Evolutionary conservation across 225 moss, liverwort and hornwort species (phyloP).

Genomic region (Physcomitrium patens): DNA sequence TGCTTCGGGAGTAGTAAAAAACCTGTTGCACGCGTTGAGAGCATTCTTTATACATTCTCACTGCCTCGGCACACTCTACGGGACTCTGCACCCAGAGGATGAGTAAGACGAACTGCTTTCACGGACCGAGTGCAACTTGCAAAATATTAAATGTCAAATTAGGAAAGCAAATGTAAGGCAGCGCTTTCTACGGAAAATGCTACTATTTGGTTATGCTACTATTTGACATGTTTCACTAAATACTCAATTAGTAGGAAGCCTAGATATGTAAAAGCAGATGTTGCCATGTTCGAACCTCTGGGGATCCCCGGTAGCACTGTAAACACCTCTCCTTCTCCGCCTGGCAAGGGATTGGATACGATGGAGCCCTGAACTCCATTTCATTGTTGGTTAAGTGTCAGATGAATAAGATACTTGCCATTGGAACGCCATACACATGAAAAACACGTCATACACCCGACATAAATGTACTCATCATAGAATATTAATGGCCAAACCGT

Average conservation of each 20-base stretch:
- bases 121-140: background rate
- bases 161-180: slow-evolving; percentile 16
- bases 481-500: background rate
- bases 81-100: slow-evolving; percentile 53
- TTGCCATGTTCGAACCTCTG: slow-evolving; percentile 43
- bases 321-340: slow-evolving; percentile 60
- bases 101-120: slow-evolving; percentile 23
- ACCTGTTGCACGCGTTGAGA: slow-evolving; percentile 67
- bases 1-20: slow-evolving; percentile 4
- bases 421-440: too few species aligned
- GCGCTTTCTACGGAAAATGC: background rate
- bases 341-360: slow-evolving; percentile 55
- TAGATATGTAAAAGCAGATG: slow-evolving; percentile 1
- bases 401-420: background rate
- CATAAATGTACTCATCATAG: background rate
- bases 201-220: background rate
- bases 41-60: slow-evolving; percentile 60
- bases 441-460: too few species aligned
- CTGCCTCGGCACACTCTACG: slow-evolving; percentile 58
- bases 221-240: background rate
- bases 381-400: slow-evolving; percentile 11
- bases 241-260: background rate
- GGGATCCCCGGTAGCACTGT: slow-evolving; percentile 56
- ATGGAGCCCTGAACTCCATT: slow-evolving; percentile 50
- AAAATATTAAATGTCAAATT: background rate